phyloP scores from a whole-genome alignment of 1,284 basidiomycete genomes.

The Volvariella volvacea region DNA sequence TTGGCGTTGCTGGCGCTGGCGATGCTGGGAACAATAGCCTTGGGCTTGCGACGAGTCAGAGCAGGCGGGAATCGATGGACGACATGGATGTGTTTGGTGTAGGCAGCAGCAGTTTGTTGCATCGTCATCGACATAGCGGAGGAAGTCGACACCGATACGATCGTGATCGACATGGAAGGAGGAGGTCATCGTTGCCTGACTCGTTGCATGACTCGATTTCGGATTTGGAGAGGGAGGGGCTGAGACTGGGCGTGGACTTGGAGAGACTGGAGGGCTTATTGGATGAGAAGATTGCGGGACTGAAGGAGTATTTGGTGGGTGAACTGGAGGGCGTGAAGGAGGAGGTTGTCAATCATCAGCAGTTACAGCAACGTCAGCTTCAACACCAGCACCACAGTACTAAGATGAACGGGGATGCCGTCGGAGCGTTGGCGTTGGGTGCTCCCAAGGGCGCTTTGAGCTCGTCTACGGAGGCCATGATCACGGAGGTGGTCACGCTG shows the following conservation, averaged over 20 bases:
- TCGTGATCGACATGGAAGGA: constrained; percentile 24
- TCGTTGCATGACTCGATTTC: constrained; percentile 33
- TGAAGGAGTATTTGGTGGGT: constrained; percentile 17
- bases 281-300: constrained; percentile 57
- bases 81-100: background rate
- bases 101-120: too few species aligned
- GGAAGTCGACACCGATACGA: too few species aligned
- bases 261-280: constrained; percentile 44
- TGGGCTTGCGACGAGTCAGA: too few species aligned
- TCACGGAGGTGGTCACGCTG: constrained; percentile 58
- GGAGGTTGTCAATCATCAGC: background rate
- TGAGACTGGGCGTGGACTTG: constrained; percentile 13
- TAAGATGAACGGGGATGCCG: too few species aligned
- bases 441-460: constrained; percentile 17
- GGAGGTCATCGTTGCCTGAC: constrained; percentile 58
- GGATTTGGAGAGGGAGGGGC: constrained; percentile 2
- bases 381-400: too few species aligned
- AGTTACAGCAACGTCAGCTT: too few species aligned
- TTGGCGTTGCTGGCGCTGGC: too few species aligned
- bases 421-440: too few species aligned
- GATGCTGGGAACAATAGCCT: too few species aligned
- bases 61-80: too few species aligned
- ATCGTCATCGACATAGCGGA: too few species aligned
- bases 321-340: background rate
- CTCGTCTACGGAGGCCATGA: constrained; percentile 47